Conservation (phyloP, 768 basidiomycete genomes). For the Mycena belliarum region DNA sequence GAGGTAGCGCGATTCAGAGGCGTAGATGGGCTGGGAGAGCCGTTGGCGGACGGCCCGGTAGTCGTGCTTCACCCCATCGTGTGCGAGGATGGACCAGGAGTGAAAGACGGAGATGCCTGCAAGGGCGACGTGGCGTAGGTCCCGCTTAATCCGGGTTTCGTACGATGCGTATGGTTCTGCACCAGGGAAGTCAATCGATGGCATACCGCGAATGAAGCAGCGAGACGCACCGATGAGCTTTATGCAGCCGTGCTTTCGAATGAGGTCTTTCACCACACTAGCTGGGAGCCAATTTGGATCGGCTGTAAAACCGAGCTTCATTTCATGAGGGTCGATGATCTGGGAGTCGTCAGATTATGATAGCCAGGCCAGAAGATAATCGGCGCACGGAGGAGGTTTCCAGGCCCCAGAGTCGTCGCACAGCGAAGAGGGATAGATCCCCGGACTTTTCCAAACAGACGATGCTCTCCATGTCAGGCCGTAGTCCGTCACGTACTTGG, state of each 20-base stretch:
- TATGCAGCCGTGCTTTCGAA: conserved; percentile 8
- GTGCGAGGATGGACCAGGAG: neutral
- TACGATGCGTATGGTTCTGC: conserved; percentile 14
- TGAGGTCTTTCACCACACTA: neutral
- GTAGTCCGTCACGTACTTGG: conserved; percentile 11
- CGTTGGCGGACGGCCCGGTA: neutral
- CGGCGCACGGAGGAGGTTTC: conserved; percentile 13
- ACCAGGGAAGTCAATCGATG: neutral
- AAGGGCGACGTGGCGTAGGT: conserved; percentile 10
- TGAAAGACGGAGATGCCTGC: neutral
- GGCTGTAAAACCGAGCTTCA: conserved; percentile 10
- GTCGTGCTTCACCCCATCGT: neutral
- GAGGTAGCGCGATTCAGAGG: neutral
- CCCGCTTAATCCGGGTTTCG: conserved; percentile 8
- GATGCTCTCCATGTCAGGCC: conserved; percentile 16
- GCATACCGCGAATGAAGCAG: no score
- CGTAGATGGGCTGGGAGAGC: neutral
- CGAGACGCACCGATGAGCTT: conserved; percentile 16
- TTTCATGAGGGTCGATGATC: conserved; percentile 13
- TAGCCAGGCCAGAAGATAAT: no score
- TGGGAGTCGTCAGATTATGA: neutral
- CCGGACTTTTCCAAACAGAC: conserved; percentile 6
- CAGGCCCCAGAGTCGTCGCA: conserved; percentile 15
- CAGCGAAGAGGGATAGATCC: conserved; percentile 5
- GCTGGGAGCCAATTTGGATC: conserved; percentile 14